These are phyloP conservation scores for Malbranchea cinnamomea DNA, from an alignment of 2,329 filamentous ascomycete species.

Conservation along the genomic window DNA sequence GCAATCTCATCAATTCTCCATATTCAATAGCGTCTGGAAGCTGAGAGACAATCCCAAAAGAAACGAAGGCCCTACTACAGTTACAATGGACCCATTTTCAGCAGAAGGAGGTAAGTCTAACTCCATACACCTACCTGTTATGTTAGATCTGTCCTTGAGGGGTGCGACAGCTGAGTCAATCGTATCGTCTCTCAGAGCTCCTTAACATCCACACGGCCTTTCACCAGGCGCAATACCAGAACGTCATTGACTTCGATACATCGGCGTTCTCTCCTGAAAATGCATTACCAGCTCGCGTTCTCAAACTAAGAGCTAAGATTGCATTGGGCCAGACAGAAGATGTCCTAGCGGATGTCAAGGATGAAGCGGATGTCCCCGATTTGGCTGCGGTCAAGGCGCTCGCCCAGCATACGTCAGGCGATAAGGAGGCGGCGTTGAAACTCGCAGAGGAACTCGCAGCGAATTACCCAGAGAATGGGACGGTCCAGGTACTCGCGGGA, in stretches of 20 bases:
- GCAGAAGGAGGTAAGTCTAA: constrained; percentile 41
- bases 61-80: no score
- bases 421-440: constrained; percentile 46
- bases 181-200: constrained; percentile 35
- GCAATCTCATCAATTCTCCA: no score
- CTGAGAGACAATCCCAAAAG: no score
- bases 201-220: constrained; percentile 53
- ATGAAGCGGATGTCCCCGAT: constrained; percentile 52
- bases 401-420: constrained; percentile 50
- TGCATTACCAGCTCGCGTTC: constrained; percentile 56
- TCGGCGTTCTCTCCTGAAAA: constrained; percentile 67
- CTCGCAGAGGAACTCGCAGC: constrained; percentile 53
- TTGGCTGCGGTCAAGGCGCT: constrained; percentile 63
- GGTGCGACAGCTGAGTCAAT: constrained; percentile 10
- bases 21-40: no score
- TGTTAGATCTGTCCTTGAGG: constrained; percentile 7
- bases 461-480: constrained; percentile 54
- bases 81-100: constrained; percentile 47
- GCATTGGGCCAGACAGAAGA: constrained; percentile 64
- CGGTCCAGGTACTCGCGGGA: constrained; percentile 69
- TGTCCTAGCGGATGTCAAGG: constrained; percentile 53
- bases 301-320: constrained; percentile 69
- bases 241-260: constrained; percentile 74
- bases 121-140: background rate
- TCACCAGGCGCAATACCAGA: constrained; percentile 67